phyloP scores from a whole-genome alignment of 176 grass and related monocot species.

The Oryza nivara region DNA sequence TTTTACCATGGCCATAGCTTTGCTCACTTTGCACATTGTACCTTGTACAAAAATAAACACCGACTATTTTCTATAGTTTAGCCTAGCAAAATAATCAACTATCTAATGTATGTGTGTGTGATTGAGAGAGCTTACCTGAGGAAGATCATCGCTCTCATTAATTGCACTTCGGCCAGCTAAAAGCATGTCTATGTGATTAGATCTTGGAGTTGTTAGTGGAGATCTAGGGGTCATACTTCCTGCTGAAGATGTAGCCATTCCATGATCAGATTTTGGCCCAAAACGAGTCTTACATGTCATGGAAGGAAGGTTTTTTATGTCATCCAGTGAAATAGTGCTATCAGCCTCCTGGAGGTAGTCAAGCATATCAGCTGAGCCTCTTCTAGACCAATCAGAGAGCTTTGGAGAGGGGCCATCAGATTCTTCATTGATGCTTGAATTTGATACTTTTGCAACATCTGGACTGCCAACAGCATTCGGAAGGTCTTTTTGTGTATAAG shows the following conservation, averaged over 20 bases:
- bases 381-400: slow-evolving; percentile 80
- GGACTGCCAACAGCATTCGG: slow-evolving; percentile 56
- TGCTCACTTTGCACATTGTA: slow-evolving; percentile 35
- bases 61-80: slow-evolving; percentile 19
- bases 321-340: slow-evolving; percentile 81
- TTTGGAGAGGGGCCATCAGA: slow-evolving; percentile 91
- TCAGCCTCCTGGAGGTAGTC: slow-evolving; percentile 88
- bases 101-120: neutral
- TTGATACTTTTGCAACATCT: slow-evolving; percentile 75
- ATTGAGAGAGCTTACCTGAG: slow-evolving; percentile 60
- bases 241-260: slow-evolving; percentile 92
- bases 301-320: slow-evolving; percentile 80
- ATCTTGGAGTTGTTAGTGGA: slow-evolving; percentile 86
- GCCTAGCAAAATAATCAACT: slow-evolving; percentile 19
- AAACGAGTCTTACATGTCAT: slow-evolving; percentile 98
- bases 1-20: slow-evolving; percentile 5
- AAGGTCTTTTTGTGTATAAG: slow-evolving; percentile 78
- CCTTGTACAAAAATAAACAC: slow-evolving; percentile 16
- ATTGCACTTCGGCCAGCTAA: slow-evolving; percentile 73
- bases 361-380: slow-evolving; percentile 88
- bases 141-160: slow-evolving; percentile 81
- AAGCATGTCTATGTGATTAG: slow-evolving; percentile 90
- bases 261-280: slow-evolving; percentile 93
- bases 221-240: slow-evolving; percentile 97
- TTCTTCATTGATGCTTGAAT: slow-evolving; percentile 85